These are phyloP conservation scores for Tolypocladium inflatum DNA, from an alignment of 2,329 filamentous ascomycete genomes.

Conservation along the genomic window DNA sequence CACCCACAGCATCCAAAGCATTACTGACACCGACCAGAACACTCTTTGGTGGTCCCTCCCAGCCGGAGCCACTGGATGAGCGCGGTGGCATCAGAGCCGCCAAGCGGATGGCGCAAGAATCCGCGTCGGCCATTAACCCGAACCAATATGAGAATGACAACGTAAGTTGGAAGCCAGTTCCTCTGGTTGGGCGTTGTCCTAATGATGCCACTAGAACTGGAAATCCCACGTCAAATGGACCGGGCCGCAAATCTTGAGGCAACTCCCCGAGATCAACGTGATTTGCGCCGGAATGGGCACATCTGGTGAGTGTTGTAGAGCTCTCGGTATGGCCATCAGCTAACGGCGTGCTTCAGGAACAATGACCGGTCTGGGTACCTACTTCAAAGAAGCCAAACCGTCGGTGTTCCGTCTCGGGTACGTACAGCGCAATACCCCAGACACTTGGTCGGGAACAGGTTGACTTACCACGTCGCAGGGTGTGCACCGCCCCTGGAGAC, in stretches of 20 bases:
- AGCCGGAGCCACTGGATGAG: constrained; percentile 43
- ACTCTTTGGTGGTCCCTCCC: constrained; percentile 48
- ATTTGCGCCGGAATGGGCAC: constrained; percentile 50
- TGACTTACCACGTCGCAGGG: constrained; percentile 19
- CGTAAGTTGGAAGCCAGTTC: constrained; percentile 6
- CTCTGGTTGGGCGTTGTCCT: background rate
- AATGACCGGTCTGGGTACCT: constrained; percentile 39
- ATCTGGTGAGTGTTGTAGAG: constrained; percentile 26
- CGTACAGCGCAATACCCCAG: background rate
- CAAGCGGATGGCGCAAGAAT: constrained; percentile 28
- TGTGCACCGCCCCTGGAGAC: constrained; percentile 48
- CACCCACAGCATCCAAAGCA: background rate
- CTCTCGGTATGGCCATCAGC: background rate
- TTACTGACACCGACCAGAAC: constrained; percentile 21
- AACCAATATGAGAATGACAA: constrained; percentile 47
- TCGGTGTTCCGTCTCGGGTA: constrained; percentile 29
- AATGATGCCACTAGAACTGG: constrained; percentile 33
- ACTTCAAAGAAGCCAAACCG: constrained; percentile 39
- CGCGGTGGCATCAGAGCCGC: constrained; percentile 44
- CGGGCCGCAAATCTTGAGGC: constrained; percentile 45
- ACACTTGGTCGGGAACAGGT: background rate
- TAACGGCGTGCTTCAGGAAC: background rate
- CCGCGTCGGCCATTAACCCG: constrained; percentile 36
- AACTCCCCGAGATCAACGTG: constrained; percentile 46
- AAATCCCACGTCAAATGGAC: constrained; percentile 48